phyloP scores from a whole-genome alignment of 306 rosid species.

The Citrullus colocynthis region DNA sequence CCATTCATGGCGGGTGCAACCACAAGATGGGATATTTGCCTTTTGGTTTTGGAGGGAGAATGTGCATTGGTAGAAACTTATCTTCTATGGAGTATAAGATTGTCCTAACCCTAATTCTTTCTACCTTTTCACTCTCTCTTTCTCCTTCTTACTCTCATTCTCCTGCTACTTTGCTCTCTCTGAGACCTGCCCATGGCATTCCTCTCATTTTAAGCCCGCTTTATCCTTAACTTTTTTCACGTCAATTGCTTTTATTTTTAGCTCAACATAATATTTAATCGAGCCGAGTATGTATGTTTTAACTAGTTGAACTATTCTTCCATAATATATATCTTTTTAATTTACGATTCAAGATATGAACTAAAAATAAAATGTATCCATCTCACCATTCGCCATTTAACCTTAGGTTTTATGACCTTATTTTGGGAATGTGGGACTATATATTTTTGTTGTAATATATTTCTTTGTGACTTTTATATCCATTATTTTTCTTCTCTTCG shows the following conservation, averaged over 20 bases:
- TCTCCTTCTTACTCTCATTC: constrained; percentile 46
- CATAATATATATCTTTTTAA: too few relatives aligned
- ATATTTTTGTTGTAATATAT: too few relatives aligned
- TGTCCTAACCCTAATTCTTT: constrained; percentile 42
- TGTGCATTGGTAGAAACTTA: constrained; percentile 77
- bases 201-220: constrained; percentile 43
- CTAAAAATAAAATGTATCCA: too few relatives aligned
- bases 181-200: constrained; percentile 54
- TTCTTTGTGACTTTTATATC: too few relatives aligned
- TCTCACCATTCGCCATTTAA: background rate
- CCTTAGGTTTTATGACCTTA: background rate
- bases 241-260: too few relatives aligned
- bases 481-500: background rate
- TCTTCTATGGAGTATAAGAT: constrained; percentile 67
- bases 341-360: too few relatives aligned
- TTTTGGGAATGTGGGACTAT: background rate
- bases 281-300: too few relatives aligned
- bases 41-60: constrained; percentile 84
- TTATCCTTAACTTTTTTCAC: background rate
- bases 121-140: constrained; percentile 52
- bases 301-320: too few relatives aligned
- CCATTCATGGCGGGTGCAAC: constrained; percentile 50
- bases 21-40: constrained; percentile 87
- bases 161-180: constrained; percentile 51
- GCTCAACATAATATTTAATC: too few relatives aligned